These are phyloP conservation scores for Papilionanthe hybrid DNA, from an alignment of 116 monocot species.

Conservation along the genomic window DNA sequence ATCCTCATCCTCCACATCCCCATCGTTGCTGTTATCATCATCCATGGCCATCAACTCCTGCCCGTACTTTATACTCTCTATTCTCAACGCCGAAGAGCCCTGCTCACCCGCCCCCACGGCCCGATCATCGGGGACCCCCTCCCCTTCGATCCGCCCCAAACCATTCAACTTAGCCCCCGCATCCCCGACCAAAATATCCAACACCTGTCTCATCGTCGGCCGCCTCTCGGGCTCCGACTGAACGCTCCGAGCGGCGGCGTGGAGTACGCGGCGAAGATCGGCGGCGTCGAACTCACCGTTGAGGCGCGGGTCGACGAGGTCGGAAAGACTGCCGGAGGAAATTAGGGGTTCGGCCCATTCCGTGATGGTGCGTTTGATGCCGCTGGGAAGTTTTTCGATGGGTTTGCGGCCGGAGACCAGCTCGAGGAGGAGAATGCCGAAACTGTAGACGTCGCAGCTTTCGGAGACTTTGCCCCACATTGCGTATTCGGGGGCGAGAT, in stretches of 20 bases:
- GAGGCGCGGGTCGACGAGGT: conserved; percentile 22
- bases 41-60: conserved; percentile 21
- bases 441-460: conserved; percentile 45
- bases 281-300: neutral
- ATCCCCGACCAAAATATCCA: neutral
- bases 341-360: conserved; percentile 50
- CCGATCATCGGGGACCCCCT: neutral
- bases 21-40: neutral
- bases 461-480: conserved; percentile 50
- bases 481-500: conserved; percentile 48
- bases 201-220: conserved; percentile 15
- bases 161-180: neutral
- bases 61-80: conserved; percentile 23
- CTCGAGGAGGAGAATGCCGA: conserved; percentile 43
- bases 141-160: neutral
- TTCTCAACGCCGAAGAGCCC: conserved; percentile 5
- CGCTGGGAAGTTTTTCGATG: conserved; percentile 37
- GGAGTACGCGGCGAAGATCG: conserved; percentile 8
- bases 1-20: conserved; percentile 5
- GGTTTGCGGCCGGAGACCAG: conserved; percentile 40
- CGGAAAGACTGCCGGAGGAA: conserved; percentile 5
- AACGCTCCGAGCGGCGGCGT: conserved; percentile 4
- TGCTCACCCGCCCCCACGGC: neutral
- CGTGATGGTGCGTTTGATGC: conserved; percentile 30
- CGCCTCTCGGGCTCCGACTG: conserved; percentile 13